Evolutionary conservation across 192 early-diverging fungal species (phyloP).

Genomic region (Polychytrium aggregatum): DNA sequence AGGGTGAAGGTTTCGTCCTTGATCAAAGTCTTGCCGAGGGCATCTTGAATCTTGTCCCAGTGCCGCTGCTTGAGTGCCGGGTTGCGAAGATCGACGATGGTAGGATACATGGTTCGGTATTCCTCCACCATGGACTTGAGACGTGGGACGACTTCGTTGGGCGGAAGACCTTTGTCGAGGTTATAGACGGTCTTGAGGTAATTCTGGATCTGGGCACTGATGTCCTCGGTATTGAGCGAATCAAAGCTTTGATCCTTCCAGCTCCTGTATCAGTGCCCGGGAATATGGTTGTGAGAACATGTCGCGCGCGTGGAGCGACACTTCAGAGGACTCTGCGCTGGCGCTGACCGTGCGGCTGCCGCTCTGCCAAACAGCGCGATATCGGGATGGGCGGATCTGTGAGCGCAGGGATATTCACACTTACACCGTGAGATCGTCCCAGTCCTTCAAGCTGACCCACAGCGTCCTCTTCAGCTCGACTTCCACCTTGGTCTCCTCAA

Average conservation of each 20-base stretch:
- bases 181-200: slow-evolving; percentile 46
- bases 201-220: slow-evolving; percentile 35
- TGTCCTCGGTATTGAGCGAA: slow-evolving; percentile 41
- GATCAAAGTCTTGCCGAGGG: slow-evolving; percentile 34
- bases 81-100: slow-evolving; percentile 52
- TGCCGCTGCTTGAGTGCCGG: slow-evolving; percentile 46
- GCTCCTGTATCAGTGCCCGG: slow-evolving; percentile 9
- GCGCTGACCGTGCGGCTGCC: no score
- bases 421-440: slow-evolving; percentile 39
- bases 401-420: background rate
- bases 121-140: slow-evolving; percentile 45
- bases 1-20: slow-evolving; percentile 45
- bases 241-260: slow-evolving; percentile 42
- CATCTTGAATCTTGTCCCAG: slow-evolving; percentile 53
- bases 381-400: no score
- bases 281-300: no score
- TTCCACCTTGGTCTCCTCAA: slow-evolving; percentile 44
- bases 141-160: slow-evolving; percentile 52
- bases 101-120: slow-evolving; percentile 39
- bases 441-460: slow-evolving; percentile 45
- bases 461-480: slow-evolving; percentile 45
- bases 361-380: no score
- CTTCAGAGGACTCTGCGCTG: no score
- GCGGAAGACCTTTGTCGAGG: slow-evolving; percentile 54
- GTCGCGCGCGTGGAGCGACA: no score